Conservation (phyloP, 495 filamentous ascomycete genomes). For the Wilcoxina mikolae region DNA sequence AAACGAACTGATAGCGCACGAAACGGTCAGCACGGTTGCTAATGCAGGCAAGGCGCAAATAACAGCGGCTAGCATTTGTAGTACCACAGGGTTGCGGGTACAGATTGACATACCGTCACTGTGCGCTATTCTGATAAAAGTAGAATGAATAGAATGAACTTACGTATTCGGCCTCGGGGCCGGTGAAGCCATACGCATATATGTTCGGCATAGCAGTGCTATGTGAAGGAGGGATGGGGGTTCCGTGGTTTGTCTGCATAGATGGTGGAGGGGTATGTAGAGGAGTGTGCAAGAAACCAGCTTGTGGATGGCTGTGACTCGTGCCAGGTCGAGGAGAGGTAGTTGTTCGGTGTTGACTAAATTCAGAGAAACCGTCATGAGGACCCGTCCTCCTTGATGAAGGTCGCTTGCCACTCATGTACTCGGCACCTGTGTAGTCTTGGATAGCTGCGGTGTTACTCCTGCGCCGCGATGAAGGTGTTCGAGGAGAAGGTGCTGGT, state of each 20-base stretch:
- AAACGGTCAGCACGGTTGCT: not conserved
- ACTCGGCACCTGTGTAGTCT: constrained; percentile 23
- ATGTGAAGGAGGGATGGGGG: constrained; percentile 2
- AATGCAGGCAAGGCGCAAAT: not conserved
- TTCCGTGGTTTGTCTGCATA: constrained; percentile 22
- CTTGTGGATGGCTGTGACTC: constrained; percentile 9
- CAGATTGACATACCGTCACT: no score
- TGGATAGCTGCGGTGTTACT: constrained; percentile 12
- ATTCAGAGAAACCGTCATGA: constrained; percentile 19
- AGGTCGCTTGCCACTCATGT: constrained; percentile 24
- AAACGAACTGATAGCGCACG: not conserved
- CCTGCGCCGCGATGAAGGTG: constrained; percentile 24
- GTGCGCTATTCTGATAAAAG: constrained; percentile 7
- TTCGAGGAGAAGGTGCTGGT: constrained; percentile 26
- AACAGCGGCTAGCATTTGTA: no score
- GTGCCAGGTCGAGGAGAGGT: constrained; percentile 25
- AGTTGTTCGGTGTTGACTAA: constrained; percentile 21
- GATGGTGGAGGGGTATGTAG: constrained; percentile 27
- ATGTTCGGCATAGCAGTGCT: constrained; percentile 18
- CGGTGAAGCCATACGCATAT: constrained; percentile 26
- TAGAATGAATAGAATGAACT: constrained; percentile 15
- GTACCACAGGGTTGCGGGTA: no score
- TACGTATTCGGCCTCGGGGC: constrained; percentile 27
- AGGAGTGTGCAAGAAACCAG: constrained; percentile 26
- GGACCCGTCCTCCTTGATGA: constrained; percentile 25